Percentiles rank a stretch among this genome's conserved stretches.
These are phyloP conservation scores for Alnus rubra DNA, from an alignment of 306 rosid genomes.

Conservation along the genomic window DNA sequence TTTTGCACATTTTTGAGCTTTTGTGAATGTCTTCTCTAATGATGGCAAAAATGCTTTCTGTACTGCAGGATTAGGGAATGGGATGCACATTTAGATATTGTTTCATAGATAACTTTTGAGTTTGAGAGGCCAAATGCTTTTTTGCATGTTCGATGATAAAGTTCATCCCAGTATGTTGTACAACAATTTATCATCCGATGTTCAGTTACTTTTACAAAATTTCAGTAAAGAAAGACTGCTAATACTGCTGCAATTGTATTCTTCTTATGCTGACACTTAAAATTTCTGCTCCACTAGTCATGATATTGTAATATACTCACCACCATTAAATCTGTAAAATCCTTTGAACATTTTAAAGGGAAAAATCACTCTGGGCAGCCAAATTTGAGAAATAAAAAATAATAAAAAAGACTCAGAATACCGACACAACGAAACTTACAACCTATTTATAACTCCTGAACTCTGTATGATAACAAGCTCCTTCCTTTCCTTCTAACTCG, in stretches of 20 bases:
- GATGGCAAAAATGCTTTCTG: constrained; percentile 31
- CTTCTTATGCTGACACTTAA: neutral
- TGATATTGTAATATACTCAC: too few relatives aligned
- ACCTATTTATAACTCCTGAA: too few relatives aligned
- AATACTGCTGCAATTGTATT: neutral
- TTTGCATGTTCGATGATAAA: neutral
- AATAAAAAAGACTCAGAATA: too few relatives aligned
- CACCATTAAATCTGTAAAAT: too few relatives aligned
- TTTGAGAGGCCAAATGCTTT: constrained; percentile 13
- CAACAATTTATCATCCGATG: neutral
- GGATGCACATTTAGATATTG: constrained; percentile 5
- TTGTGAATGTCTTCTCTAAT: neutral
- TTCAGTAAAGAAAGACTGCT: neutral
- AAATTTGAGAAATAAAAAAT: too few relatives aligned
- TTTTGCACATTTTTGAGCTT: neutral
- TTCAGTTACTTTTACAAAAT: neutral
- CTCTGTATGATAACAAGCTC: too few relatives aligned
- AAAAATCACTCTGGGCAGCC: too few relatives aligned
- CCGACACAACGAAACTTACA: too few relatives aligned
- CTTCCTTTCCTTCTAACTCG: too few relatives aligned
- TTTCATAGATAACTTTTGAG: constrained; percentile 9
- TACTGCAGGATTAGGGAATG: constrained; percentile 52
- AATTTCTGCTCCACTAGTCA: too few relatives aligned
- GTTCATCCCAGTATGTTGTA: neutral
- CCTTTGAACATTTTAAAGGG: too few relatives aligned